Percentiles rank a stretch among this genome's conserved stretches.
These are phyloP conservation scores for Vitellaria paradoxa DNA, from an alignment of 179 eudicot genomes.

Conservation along the genomic window DNA sequence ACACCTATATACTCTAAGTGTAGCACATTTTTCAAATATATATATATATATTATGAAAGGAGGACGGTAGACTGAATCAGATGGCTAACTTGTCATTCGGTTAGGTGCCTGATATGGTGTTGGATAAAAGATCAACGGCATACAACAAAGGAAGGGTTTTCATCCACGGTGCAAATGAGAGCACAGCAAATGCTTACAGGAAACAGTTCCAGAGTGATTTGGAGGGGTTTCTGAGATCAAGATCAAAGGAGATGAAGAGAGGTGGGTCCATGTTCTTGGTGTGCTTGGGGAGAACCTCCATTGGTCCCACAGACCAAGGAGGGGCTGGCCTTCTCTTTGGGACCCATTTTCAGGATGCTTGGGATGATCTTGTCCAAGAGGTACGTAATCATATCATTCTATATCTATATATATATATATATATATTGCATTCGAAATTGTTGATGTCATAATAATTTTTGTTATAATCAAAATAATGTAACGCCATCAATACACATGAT, in stretches of 20 bases:
- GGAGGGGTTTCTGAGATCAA: conserved; percentile 49
- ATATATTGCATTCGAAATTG: too few relatives aligned
- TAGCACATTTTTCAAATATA: too few relatives aligned
- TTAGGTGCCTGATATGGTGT: conserved; percentile 46
- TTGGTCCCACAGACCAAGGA: conserved; percentile 86
- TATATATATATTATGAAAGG: too few relatives aligned
- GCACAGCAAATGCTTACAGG: conserved; percentile 56
- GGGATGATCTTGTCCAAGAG: conserved; percentile 90
- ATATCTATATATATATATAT: too few relatives aligned
- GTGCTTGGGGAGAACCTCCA: conserved; percentile 69
- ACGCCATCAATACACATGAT: too few relatives aligned
- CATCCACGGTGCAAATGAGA: conserved; percentile 70
- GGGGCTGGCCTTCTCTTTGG: conserved; percentile 91
- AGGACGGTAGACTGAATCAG: too few relatives aligned
- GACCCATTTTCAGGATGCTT: conserved; percentile 91
- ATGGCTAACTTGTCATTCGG: background rate
- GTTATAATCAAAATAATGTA: too few relatives aligned
- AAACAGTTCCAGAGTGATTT: conserved; percentile 64
- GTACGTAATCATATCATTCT: conserved; percentile 37
- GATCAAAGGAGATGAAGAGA: conserved; percentile 59
- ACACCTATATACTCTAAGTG: background rate
- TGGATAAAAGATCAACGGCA: conserved; percentile 63
- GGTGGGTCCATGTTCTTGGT: conserved; percentile 93
- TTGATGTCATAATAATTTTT: too few relatives aligned
- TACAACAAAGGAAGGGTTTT: conserved; percentile 76